phyloP scores from a whole-genome alignment of 495 filamentous ascomycete species.

The Umbilicaria muhlenbergii region DNA sequence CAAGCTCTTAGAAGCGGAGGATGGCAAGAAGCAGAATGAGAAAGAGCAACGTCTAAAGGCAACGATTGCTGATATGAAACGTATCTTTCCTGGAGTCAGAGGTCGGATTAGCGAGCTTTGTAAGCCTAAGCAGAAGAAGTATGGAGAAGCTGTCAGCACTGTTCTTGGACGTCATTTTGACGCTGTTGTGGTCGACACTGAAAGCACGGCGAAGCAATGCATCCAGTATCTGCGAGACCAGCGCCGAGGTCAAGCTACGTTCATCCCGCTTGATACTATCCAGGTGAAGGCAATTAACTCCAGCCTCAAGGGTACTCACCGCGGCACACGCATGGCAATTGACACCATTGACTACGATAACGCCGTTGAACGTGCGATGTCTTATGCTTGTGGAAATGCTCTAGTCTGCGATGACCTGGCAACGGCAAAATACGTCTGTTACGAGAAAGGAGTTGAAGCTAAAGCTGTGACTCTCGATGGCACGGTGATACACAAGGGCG shows the following conservation, averaged over 20 bases:
- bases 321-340: conserved; percentile 76
- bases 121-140: conserved; percentile 93
- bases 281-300: conserved; percentile 80
- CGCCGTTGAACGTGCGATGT: conserved; percentile 76
- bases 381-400: conserved; percentile 87
- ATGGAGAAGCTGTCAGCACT: conserved; percentile 78
- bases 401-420: conserved; percentile 81
- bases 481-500: conserved; percentile 90
- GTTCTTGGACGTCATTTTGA: conserved; percentile 89
- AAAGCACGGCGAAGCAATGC: conserved; percentile 86
- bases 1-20: conserved; percentile 68
- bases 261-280: conserved; percentile 92
- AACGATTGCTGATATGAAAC: conserved; percentile 68
- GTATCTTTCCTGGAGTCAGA: conserved; percentile 81
- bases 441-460: conserved; percentile 68
- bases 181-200: conserved; percentile 87
- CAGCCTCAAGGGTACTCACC: conserved; percentile 75
- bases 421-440: conserved; percentile 79
- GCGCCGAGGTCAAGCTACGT: conserved; percentile 68
- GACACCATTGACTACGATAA: conserved; percentile 92
- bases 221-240: conserved; percentile 90
- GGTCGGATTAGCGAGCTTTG: conserved; percentile 85
- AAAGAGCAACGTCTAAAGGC: conserved; percentile 63
- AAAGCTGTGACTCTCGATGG: conserved; percentile 91
- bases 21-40: conserved; percentile 67